A percentile compares a stretch with the other conserved stretches of the same genome.
These are phyloP conservation scores for Cairneyella variabilis DNA, from an alignment of 495 filamentous ascomycete species.

Conservation along the genomic window DNA sequence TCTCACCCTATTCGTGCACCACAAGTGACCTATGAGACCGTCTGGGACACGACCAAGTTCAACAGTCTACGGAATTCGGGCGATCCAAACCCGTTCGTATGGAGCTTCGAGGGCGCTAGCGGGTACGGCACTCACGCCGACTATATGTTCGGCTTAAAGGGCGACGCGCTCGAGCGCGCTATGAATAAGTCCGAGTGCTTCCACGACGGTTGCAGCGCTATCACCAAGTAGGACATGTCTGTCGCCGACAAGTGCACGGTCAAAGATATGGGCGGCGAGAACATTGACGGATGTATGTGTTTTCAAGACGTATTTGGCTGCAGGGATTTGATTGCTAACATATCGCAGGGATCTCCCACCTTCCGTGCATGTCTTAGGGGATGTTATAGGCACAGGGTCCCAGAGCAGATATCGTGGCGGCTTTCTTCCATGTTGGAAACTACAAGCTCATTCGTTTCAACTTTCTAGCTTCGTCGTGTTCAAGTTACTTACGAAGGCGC, in stretches of 20 bases:
- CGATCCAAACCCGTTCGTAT: conserved; percentile 2
- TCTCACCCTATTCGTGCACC: conserved; percentile 7
- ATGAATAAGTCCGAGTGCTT: conserved; percentile 8
- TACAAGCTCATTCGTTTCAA: no score
- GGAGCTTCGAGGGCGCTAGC: conserved; percentile 4
- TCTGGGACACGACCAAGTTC: conserved; percentile 6
- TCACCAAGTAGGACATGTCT: conserved; percentile 3
- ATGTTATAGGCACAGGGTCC: neutral
- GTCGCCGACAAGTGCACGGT: conserved; percentile 8
- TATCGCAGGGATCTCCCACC: conserved; percentile 2
- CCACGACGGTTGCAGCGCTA: conserved; percentile 1
- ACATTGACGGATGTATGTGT: conserved; percentile 10
- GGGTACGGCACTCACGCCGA: conserved; percentile 9
- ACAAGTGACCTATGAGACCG: conserved; percentile 5
- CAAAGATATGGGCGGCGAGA: conserved; percentile 1
- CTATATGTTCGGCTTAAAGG: conserved; percentile 10
- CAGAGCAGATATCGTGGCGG: neutral
- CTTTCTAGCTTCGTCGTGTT: no score
- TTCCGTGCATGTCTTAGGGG: neutral
- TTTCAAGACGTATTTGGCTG: neutral
- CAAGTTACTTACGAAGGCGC: no score
- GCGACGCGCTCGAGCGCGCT: conserved; percentile 2
- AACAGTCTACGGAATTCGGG: conserved; percentile 1
- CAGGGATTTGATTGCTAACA: neutral
- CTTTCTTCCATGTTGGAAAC: neutral